Evolutionary conservation across 805 yeast genomes (phyloP).

Genomic region (Torulaspora indica): DNA sequence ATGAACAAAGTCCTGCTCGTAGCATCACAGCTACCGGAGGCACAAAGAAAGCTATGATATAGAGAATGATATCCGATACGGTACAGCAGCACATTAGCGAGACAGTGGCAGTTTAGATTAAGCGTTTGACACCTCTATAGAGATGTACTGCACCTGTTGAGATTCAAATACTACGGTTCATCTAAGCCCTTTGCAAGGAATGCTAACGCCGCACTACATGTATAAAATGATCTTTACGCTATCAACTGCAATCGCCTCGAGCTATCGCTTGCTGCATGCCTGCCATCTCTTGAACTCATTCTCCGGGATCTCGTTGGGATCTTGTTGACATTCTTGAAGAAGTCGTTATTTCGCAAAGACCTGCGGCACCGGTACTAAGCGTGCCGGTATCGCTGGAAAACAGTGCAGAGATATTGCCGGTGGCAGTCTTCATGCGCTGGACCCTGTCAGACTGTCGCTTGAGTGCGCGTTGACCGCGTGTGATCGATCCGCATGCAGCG

Average conservation of each 20-base stretch:
- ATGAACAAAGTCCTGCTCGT: conserved; percentile 56
- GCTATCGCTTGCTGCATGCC: too few species aligned
- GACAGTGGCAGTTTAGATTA: too few species aligned
- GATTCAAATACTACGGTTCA: background rate
- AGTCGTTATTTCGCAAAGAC: too few species aligned
- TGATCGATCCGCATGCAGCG: too few species aligned
- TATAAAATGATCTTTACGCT: conserved; percentile 2
- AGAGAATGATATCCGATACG: conserved; percentile 51
- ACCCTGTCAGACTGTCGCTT: background rate
- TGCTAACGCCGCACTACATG: conserved; percentile 3
- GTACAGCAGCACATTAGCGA: conserved; percentile 29
- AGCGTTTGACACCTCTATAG: too few species aligned
- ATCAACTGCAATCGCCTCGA: background rate
- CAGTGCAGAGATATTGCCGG: too few species aligned
- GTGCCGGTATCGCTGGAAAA: too few species aligned
- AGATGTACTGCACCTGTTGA: too few species aligned
- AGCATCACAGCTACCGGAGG: conserved; percentile 74
- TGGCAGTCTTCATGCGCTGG: too few species aligned
- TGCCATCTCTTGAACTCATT: background rate
- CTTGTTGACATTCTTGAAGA: background rate
- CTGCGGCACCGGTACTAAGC: too few species aligned
- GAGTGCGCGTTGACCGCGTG: background rate
- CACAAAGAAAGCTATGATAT: conserved; percentile 54
- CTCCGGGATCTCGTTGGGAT: background rate
- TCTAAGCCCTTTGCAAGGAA: background rate